Evolutionary conservation across 2,329 filamentous ascomycete genomes (phyloP).

Genomic region (Colletotrichum sidae): DNA sequence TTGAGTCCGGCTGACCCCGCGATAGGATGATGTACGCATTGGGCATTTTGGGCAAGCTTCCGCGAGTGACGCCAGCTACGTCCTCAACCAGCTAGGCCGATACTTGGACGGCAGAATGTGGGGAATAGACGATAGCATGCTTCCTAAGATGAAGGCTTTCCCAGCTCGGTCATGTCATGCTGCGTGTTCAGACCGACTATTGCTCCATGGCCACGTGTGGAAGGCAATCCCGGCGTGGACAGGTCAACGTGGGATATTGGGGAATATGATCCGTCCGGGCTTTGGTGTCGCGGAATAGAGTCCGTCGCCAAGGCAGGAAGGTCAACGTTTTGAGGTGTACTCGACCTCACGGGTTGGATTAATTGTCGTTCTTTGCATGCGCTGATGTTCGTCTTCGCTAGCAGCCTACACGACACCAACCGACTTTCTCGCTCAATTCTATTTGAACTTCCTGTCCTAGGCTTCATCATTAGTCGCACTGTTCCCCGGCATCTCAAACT

Average conservation of each 20-base stretch:
- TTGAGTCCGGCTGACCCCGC: too few species aligned
- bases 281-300: neutral
- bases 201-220: neutral
- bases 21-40: too few species aligned
- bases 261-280: constrained; percentile 2
- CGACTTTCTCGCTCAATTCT: accelerated
- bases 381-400: neutral
- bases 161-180: neutral
- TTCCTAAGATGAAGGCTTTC: neutral
- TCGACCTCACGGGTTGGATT: neutral
- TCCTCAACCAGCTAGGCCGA: neutral
- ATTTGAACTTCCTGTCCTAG: neutral
- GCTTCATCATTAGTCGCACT: neutral
- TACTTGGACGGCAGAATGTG: too few species aligned
- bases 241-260: neutral
- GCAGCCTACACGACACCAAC: too few species aligned
- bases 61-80: constrained; percentile 14
- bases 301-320: constrained; percentile 7
- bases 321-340: neutral
- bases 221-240: neutral
- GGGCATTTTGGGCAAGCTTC: constrained; percentile 4
- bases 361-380: neutral
- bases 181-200: neutral
- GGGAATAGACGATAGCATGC: too few species aligned
- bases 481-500: neutral